Evolutionary conservation across 768 basidiomycete genomes (phyloP).

Genomic region (Mycena belliarum): DNA sequence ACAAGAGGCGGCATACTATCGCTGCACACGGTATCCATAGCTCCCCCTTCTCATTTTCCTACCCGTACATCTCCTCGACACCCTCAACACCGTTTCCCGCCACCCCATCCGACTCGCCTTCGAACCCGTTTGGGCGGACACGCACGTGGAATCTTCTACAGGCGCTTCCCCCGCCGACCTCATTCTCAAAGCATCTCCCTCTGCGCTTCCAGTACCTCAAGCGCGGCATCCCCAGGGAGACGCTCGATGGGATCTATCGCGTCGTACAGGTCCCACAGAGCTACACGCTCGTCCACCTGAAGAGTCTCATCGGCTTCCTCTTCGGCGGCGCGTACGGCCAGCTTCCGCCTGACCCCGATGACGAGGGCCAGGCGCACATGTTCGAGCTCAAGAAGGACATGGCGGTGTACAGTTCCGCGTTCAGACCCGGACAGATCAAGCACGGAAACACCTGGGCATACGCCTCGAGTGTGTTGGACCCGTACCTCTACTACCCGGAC

Average conservation of each 20-base stretch:
- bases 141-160: conserved; percentile 41
- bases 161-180: conserved; percentile 42
- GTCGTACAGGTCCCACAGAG: conserved; percentile 69
- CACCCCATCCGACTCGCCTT: conserved; percentile 65
- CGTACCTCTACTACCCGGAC: conserved; percentile 45
- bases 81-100: conserved; percentile 37
- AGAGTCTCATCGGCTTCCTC: conserved; percentile 60
- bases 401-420: conserved; percentile 39
- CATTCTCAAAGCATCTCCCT: conserved; percentile 61
- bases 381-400: conserved; percentile 62
- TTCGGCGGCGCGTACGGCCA: conserved; percentile 41
- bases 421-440: conserved; percentile 55
- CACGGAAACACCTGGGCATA: conserved; percentile 47
- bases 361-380: conserved; percentile 45
- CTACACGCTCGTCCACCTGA: conserved; percentile 69
- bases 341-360: conserved; percentile 1
- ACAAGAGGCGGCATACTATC: conserved; percentile 9
- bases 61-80: background rate
- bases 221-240: conserved; percentile 14
- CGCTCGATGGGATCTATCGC: conserved; percentile 56
- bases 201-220: conserved; percentile 36
- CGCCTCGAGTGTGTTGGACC: conserved; percentile 55
- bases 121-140: conserved; percentile 68
- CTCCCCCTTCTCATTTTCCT: background rate
- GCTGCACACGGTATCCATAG: background rate